Conservation (phyloP, 352 stramenopile species). For the Globisporangium mamillatum region DNA sequence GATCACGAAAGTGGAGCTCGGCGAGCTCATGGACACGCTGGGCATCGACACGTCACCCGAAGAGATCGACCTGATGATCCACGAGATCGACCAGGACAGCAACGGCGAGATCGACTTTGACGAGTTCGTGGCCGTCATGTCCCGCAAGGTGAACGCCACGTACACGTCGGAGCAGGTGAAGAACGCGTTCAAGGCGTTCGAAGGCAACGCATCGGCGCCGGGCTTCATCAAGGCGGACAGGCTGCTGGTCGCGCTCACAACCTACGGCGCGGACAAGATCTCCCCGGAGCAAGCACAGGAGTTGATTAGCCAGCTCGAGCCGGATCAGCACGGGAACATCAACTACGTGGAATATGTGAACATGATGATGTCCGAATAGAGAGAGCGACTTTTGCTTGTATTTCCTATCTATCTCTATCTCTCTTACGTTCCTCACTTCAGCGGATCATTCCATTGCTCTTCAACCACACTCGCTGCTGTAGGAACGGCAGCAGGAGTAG, state of each 20-base stretch:
- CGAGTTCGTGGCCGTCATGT: conserved; percentile 95
- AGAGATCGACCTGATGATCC: conserved; percentile 95
- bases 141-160: conserved; percentile 91
- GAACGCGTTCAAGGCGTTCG: conserved; percentile 83
- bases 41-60: conserved; percentile 91
- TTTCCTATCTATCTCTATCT: not conserved
- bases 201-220: conserved; percentile 56
- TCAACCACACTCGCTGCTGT: not conserved
- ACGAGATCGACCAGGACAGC: conserved; percentile 94
- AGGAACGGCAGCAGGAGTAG: conserved; percentile 2
- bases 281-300: conserved; percentile 90
- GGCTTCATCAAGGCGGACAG: conserved; percentile 85
- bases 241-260: conserved; percentile 84
- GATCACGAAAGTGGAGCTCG: conserved; percentile 93
- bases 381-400: conserved; percentile 11
- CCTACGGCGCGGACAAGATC: conserved; percentile 89
- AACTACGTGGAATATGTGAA: conserved; percentile 95
- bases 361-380: conserved; percentile 93
- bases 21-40: conserved; percentile 92
- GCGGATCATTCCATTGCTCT: conserved; percentile 5
- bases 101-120: conserved; percentile 95
- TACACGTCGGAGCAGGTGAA: conserved; percentile 94
- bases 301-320: conserved; percentile 90
- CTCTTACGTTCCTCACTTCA: conserved; percentile 10
- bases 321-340: conserved; percentile 90